phyloP scores from a whole-genome alignment of 768 basidiomycete species.

The Sporobolomyces phaffii region DNA sequence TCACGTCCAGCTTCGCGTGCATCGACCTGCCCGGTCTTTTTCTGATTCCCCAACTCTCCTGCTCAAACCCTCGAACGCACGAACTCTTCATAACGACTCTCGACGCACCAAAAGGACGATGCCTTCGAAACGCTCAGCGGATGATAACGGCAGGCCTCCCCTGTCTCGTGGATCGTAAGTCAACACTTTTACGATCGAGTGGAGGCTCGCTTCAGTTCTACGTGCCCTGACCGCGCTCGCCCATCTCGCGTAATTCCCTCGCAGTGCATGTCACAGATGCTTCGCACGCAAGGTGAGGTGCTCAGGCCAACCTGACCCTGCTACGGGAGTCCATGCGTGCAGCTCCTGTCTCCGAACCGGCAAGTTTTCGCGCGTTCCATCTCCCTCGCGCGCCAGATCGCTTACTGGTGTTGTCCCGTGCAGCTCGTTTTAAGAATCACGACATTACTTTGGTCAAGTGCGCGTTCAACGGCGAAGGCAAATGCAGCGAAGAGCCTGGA shows the following conservation, averaged over 20 bases:
- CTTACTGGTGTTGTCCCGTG: neutral
- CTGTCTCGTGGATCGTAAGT: constrained; percentile 25
- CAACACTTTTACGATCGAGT: no score
- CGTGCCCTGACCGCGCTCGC: neutral
- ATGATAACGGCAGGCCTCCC: constrained; percentile 13
- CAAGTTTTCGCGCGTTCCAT: neutral
- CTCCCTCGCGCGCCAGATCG: neutral
- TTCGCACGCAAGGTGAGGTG: constrained; percentile 26
- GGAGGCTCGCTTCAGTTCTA: no score
- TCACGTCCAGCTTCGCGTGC: neutral
- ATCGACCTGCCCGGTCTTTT: no score
- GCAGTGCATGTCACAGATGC: constrained; percentile 28
- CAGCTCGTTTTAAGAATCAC: constrained; percentile 33
- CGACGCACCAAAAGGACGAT: no score
- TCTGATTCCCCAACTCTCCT: neutral
- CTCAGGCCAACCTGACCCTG: constrained; percentile 6
- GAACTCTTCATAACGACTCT: no score
- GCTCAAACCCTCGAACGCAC: no score
- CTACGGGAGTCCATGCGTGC: constrained; percentile 14
- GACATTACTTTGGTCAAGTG: constrained; percentile 14
- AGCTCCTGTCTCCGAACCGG: constrained; percentile 18
- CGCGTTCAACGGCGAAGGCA: constrained; percentile 22
- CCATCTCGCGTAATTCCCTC: no score
- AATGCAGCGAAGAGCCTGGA: constrained; percentile 28
- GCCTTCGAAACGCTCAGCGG: constrained; percentile 17